phyloP scores from a whole-genome alignment of 2,329 filamentous ascomycete species.

The Huntiella moniliformis region DNA sequence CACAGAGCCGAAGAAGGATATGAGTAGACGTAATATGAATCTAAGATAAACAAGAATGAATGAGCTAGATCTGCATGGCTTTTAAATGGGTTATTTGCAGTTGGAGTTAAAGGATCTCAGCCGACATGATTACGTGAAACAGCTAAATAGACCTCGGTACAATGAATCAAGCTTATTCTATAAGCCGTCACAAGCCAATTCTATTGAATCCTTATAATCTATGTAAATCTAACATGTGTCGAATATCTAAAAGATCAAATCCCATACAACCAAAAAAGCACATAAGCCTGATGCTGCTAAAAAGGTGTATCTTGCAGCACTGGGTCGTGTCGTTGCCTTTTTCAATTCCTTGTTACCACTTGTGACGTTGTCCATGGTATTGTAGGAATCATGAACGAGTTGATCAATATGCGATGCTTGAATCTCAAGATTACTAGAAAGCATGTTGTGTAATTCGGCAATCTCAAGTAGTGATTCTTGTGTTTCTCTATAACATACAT shows the following conservation, averaged over 20 bases:
- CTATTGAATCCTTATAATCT: too few species aligned
- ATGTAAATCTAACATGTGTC: background rate
- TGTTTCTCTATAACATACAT: constrained; percentile 41
- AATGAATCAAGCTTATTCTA: too few species aligned
- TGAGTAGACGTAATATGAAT: too few species aligned
- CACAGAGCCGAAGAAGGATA: too few species aligned
- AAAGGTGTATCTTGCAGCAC: constrained; percentile 59
- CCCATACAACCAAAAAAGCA: constrained; percentile 57
- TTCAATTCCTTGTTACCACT: constrained; percentile 84
- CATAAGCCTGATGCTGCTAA: constrained; percentile 63
- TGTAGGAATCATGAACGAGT: constrained; percentile 64
- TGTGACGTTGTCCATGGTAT: constrained; percentile 70
- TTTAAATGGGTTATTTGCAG: too few species aligned
- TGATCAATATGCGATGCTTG: constrained; percentile 83
- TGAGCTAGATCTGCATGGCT: too few species aligned
- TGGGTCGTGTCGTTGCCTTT: constrained; percentile 53
- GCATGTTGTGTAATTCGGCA: constrained; percentile 72
- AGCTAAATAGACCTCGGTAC: too few species aligned
- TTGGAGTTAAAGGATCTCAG: too few species aligned
- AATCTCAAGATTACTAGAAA: constrained; percentile 66
- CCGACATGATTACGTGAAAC: too few species aligned
- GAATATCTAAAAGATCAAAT: constrained; percentile 38
- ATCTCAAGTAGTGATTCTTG: constrained; percentile 88
- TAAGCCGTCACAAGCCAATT: too few species aligned
- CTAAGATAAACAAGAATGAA: too few species aligned